phyloP scores from a whole-genome alignment of 441 rosid species.

The Gossypium schwendimanii region DNA sequence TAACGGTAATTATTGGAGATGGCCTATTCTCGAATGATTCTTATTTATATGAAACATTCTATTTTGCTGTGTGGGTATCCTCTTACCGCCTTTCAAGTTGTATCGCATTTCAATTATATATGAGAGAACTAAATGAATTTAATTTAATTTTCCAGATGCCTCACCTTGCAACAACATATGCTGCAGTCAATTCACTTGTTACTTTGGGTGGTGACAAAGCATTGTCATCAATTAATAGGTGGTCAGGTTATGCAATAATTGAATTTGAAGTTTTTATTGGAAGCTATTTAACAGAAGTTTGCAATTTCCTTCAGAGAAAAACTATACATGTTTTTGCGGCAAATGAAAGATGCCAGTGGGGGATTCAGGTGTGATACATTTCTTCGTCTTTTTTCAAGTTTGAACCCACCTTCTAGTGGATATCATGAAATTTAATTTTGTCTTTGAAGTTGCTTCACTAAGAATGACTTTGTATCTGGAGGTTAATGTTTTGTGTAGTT shows the following conservation, averaged over 20 bases:
- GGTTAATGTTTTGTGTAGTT: neutral
- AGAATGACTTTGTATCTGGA: neutral
- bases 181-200: slow-evolving; percentile 80
- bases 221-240: slow-evolving; percentile 76
- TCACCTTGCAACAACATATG: slow-evolving; percentile 90
- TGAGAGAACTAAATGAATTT: slow-evolving; percentile 10
- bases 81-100: neutral
- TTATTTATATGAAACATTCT: neutral
- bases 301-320: slow-evolving; percentile 44
- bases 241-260: slow-evolving; percentile 19
- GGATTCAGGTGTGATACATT: slow-evolving; percentile 61
- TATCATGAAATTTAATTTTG: neutral
- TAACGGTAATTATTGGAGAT: neutral
- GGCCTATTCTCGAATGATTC: neutral
- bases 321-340: slow-evolving; percentile 42
- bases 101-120: neutral
- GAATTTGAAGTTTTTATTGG: slow-evolving; percentile 2
- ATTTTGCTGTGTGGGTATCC: neutral
- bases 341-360: slow-evolving; percentile 72
- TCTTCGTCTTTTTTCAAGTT: neutral
- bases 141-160: slow-evolving; percentile 57
- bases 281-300: slow-evolving; percentile 21
- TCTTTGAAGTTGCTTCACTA: slow-evolving; percentile 3
- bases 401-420: neutral
- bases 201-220: slow-evolving; percentile 72